Percentiles rank a stretch among this genome's conserved stretches.
These are phyloP conservation scores for Chlamydomonas incerta DNA, from an alignment of 139 green algal species.

Conservation along the genomic window DNA sequence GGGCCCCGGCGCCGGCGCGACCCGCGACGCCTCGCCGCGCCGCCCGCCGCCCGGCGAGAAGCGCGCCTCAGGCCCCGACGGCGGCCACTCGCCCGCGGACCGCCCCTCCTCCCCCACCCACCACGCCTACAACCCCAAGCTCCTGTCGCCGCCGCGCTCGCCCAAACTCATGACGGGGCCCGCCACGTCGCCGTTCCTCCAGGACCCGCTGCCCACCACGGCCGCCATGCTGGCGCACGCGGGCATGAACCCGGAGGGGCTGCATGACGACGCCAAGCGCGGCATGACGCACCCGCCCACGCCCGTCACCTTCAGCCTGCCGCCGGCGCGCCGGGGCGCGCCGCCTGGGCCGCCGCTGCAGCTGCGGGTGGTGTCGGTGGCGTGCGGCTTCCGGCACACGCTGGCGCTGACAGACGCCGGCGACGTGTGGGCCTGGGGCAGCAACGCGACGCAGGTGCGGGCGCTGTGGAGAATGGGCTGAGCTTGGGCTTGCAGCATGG, in stretches of 20 bases:
- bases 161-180: not conserved
- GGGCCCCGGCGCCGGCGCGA: not conserved
- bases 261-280: conserved; percentile 32
- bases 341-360: too few relatives aligned
- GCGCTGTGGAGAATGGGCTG: too few relatives aligned
- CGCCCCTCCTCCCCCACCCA: not conserved
- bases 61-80: too few relatives aligned
- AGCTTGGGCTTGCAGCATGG: too few relatives aligned
- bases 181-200: too few relatives aligned
- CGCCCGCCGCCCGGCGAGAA: too few relatives aligned
- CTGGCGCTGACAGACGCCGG: conserved; percentile 62
- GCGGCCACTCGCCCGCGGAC: too few relatives aligned
- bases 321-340: not conserved
- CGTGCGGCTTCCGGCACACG: conserved; percentile 62
- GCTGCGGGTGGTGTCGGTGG: conserved; percentile 16
- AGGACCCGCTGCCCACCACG: conserved; percentile 12
- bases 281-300: conserved; percentile 17
- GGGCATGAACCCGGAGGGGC: not conserved
- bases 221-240: conserved; percentile 34
- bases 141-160: not conserved
- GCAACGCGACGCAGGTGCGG: conserved; percentile 44
- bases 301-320: not conserved
- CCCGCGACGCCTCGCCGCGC: not conserved
- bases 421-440: conserved; percentile 71
- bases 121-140: not conserved